A percentile compares a stretch with the other conserved stretches of the same genome.
phyloP scores from a whole-genome alignment of 2,329 filamentous ascomycete genomes.

The Aspergillus awamori region DNA sequence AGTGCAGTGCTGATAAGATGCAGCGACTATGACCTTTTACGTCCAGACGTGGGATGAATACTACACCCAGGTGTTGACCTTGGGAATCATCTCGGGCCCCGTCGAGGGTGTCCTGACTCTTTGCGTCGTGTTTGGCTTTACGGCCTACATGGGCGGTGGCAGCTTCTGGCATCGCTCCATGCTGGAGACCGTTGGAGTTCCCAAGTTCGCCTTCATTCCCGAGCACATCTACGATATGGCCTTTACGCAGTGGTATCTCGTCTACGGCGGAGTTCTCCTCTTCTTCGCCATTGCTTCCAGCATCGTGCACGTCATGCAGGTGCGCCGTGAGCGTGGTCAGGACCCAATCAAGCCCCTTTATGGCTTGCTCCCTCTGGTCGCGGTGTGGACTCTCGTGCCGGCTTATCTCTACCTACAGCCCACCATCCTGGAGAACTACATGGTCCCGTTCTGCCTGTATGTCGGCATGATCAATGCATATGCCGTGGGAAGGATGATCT shows the following conservation, averaged over 20 bases:
- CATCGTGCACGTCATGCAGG: conserved; percentile 80
- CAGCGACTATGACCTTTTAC: conserved; percentile 91
- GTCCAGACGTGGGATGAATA: conserved; percentile 99
- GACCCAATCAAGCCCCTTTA: conserved; percentile 69
- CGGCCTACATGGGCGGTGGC: conserved; percentile 80
- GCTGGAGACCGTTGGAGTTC: conserved; percentile 71
- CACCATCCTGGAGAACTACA: conserved; percentile 75
- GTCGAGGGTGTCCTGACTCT: conserved; percentile 92
- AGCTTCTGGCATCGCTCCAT: conserved; percentile 91
- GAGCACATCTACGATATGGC: conserved; percentile 73
- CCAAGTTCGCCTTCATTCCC: conserved; percentile 66
- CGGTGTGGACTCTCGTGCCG: conserved; percentile 74
- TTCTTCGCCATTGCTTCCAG: conserved; percentile 77
- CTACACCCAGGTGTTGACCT: conserved; percentile 91
- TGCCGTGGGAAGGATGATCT: conserved; percentile 93
- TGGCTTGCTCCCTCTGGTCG: conserved; percentile 79
- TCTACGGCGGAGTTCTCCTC: conserved; percentile 79
- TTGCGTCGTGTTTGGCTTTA: conserved; percentile 77
- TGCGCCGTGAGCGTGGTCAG: conserved; percentile 72
- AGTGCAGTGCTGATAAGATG: conserved; percentile 6
- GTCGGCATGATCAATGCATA: conserved; percentile 91
- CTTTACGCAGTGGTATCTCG: conserved; percentile 91
- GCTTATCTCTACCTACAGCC: conserved; percentile 85
- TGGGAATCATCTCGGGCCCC: conserved; percentile 89
- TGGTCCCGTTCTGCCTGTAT: conserved; percentile 88